Evolutionary conservation across 768 basidiomycete species (phyloP).

Genomic region (Phaffia australis): DNA sequence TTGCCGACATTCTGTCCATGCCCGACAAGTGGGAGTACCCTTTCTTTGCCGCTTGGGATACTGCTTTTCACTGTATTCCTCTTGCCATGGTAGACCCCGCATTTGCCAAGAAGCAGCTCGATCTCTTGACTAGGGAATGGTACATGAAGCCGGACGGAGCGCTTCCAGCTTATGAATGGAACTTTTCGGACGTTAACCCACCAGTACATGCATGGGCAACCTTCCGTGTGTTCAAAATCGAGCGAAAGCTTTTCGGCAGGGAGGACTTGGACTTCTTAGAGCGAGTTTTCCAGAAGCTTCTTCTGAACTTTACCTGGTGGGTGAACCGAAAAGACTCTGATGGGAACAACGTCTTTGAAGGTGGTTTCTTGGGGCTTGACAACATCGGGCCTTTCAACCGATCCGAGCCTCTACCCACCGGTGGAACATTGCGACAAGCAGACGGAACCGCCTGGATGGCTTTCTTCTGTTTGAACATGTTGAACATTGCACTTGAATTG

Average conservation of each 20-base stretch:
- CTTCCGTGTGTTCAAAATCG: slow-evolving; percentile 98
- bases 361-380: slow-evolving; percentile 93
- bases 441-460: slow-evolving; percentile 99
- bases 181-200: slow-evolving; percentile 95
- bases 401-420: slow-evolving; percentile 90
- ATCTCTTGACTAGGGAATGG: slow-evolving; percentile 93
- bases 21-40: slow-evolving; percentile 99
- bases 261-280: slow-evolving; percentile 90
- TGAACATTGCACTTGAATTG: slow-evolving; percentile 92
- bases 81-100: slow-evolving; percentile 87
- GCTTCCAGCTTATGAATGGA: slow-evolving; percentile 99
- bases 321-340: slow-evolving; percentile 94
- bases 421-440: slow-evolving; percentile 85
- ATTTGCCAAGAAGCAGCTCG: slow-evolving; percentile 96
- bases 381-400: slow-evolving; percentile 98
- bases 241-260: slow-evolving; percentile 81
- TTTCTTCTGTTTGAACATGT: slow-evolving; percentile 94
- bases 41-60: slow-evolving; percentile 79
- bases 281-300: slow-evolving; percentile 92
- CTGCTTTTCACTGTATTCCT: slow-evolving; percentile 98
- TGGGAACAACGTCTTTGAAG: slow-evolving; percentile 94
- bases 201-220: slow-evolving; percentile 99
- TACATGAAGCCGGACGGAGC: slow-evolving; percentile 96
- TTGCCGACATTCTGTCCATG: slow-evolving; percentile 95
- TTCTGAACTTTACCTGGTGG: slow-evolving; percentile 99